A percentile compares a stretch with the other conserved stretches of the same genome.
Evolutionary conservation across 495 filamentous ascomycete genomes (phyloP).

Genomic region (Stereocaulon alpinum): DNA sequence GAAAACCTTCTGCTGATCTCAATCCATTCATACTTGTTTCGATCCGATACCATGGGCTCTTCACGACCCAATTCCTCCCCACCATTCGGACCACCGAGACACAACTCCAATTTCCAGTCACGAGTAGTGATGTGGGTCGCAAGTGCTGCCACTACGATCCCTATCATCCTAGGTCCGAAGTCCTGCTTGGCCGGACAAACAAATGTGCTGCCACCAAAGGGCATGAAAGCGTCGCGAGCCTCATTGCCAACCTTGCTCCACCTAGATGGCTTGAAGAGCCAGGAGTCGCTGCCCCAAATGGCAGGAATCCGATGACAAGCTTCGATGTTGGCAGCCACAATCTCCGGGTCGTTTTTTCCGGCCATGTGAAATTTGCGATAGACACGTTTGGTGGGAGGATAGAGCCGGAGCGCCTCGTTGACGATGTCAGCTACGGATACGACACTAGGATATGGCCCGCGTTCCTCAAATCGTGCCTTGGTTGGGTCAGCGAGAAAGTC

Average conservation of each 20-base stretch:
- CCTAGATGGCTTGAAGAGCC: conserved; percentile 27
- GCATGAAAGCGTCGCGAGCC: conserved; percentile 33
- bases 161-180: conserved; percentile 46
- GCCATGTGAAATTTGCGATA: conserved; percentile 33
- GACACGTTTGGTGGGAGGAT: conserved; percentile 53
- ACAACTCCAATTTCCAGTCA: not conserved
- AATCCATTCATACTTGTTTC: not conserved
- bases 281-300: conserved; percentile 29
- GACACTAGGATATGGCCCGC: not conserved
- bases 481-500: conserved; percentile 26
- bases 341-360: not conserved
- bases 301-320: conserved; percentile 25
- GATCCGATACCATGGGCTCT: not conserved
- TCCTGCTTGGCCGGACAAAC: conserved; percentile 40
- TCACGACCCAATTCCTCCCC: not conserved
- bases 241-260: conserved; percentile 23
- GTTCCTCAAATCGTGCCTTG: not conserved
- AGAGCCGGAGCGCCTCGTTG: conserved; percentile 51
- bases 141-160: conserved; percentile 39
- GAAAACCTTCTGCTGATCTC: not conserved
- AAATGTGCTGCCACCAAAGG: conserved; percentile 42
- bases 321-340: conserved; percentile 41
- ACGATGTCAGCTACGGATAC: conserved; percentile 28
- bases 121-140: conserved; percentile 22
- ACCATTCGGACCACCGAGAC: not conserved